A percentile compares a stretch with the other conserved stretches of the same genome.
phyloP scores from a whole-genome alignment of 179 eudicot species.

The Spinacia oleracea region DNA sequence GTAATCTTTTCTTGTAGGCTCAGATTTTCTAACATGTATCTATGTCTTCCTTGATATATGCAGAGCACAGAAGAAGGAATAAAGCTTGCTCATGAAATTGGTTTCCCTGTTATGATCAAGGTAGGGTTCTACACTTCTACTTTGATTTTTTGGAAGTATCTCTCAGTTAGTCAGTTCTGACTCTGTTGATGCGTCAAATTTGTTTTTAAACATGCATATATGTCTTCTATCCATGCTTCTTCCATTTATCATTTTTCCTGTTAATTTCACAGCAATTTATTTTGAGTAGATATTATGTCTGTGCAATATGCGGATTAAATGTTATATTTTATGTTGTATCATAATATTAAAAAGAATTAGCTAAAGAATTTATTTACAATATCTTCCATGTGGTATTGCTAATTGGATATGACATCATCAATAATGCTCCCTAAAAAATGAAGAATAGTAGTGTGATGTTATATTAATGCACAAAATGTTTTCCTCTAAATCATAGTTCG shows the following conservation, averaged over 20 bases:
- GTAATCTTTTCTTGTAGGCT: not conserved
- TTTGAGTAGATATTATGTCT: not conserved
- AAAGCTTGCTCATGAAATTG: conserved; percentile 80
- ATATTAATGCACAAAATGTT: not conserved
- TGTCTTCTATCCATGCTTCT: not conserved
- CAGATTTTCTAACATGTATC: conserved; percentile 10
- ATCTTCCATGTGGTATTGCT: not conserved
- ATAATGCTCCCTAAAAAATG: not conserved
- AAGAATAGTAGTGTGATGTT: not conserved
- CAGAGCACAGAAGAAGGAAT: conserved; percentile 92
- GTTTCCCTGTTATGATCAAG: conserved; percentile 98
- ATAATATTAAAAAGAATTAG: too few relatives aligned
- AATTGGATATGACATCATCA: too few relatives aligned
- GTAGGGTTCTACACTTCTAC: conserved; percentile 36
- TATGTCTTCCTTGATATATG: conserved; percentile 2
- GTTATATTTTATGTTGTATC: too few relatives aligned
- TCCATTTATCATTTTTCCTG: not conserved
- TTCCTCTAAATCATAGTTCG: not conserved
- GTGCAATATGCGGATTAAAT: too few relatives aligned
- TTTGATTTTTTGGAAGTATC: not conserved
- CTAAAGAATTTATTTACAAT: too few relatives aligned
- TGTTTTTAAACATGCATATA: not conserved
- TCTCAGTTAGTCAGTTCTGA: not conserved
- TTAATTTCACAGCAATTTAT: not conserved
- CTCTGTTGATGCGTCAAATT: too few relatives aligned